These are phyloP conservation scores for Lagenidium giganteum DNA, from an alignment of 352 stramenopile species.

Conservation along the genomic window DNA sequence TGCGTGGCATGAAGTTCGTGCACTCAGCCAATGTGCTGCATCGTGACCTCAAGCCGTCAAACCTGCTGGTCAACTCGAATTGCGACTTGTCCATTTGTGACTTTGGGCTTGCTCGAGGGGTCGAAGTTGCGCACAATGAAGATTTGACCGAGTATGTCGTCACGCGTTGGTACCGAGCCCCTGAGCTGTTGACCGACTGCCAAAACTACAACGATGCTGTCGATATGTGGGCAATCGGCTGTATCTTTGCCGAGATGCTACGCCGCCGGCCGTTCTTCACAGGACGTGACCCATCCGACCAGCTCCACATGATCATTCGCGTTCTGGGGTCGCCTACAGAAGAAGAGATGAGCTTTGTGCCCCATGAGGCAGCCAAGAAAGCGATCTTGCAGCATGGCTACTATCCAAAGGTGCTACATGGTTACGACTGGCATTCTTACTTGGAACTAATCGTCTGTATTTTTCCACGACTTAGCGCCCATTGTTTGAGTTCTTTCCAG, in stretches of 20 bases:
- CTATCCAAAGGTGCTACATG: constrained; percentile 73
- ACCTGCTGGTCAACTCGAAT: constrained; percentile 43
- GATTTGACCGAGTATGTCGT: constrained; percentile 76
- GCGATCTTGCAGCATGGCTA: constrained; percentile 80
- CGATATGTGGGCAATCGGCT: constrained; percentile 96
- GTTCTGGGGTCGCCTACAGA: constrained; percentile 93
- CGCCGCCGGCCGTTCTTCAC: constrained; percentile 91
- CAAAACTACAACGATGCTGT: constrained; percentile 96
- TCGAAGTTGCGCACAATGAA: constrained; percentile 51
- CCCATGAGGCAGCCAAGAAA: constrained; percentile 86
- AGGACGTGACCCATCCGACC: constrained; percentile 72
- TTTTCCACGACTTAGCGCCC: constrained; percentile 27
- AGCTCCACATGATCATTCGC: constrained; percentile 83
- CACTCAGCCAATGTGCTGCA: constrained; percentile 85
- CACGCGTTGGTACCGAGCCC: constrained; percentile 76
- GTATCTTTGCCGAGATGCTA: constrained; percentile 99
- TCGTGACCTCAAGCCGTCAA: constrained; percentile 35
- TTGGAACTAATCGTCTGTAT: too few species aligned
- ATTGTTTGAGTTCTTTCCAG: constrained; percentile 80
- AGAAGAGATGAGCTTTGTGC: constrained; percentile 96
- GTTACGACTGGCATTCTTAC: too few species aligned
- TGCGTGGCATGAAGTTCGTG: constrained; percentile 91
- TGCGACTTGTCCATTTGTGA: constrained; percentile 43
- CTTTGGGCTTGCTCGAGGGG: constrained; percentile 68
- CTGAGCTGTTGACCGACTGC: constrained; percentile 84